Conservation (phyloP, 2,329 filamentous ascomycete genomes). For the Scolecobasidium constrictum region DNA sequence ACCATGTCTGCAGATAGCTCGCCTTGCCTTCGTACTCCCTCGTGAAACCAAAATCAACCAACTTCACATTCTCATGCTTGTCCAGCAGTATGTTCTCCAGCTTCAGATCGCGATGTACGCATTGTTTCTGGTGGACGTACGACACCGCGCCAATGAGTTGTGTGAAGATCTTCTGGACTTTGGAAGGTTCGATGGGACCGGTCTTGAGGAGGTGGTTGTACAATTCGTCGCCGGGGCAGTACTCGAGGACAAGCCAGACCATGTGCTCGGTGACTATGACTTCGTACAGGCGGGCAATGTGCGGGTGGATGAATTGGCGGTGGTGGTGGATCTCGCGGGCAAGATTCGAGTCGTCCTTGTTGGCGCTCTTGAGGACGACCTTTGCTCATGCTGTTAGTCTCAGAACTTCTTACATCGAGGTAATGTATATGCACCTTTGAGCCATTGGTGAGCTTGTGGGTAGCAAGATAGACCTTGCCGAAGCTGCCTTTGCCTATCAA, state of each 20-base stretch:
- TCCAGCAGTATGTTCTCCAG: slow-evolving; percentile 94
- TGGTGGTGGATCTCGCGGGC: slow-evolving; percentile 98
- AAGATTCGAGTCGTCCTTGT: slow-evolving; percentile 90
- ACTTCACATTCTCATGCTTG: slow-evolving; percentile 93
- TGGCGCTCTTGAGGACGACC: slow-evolving; percentile 97
- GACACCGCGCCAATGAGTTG: slow-evolving; percentile 90
- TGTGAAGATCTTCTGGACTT: slow-evolving; percentile 91
- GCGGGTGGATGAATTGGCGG: slow-evolving; percentile 92
- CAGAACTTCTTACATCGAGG: background rate
- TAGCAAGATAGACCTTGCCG: slow-evolving; percentile 92
- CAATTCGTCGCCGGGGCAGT: slow-evolving; percentile 90
- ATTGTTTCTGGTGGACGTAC: slow-evolving; percentile 90
- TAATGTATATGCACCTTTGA: slow-evolving; percentile 62
- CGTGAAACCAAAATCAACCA: slow-evolving; percentile 97
- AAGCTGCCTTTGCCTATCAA: slow-evolving; percentile 97
- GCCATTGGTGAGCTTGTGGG: slow-evolving; percentile 95
- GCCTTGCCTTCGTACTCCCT: slow-evolving; percentile 92
- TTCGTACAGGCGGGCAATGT: slow-evolving; percentile 94
- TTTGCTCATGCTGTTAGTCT: slow-evolving; percentile 31
- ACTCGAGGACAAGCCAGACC: slow-evolving; percentile 95
- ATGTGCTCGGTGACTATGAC: slow-evolving; percentile 92
- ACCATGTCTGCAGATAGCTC: slow-evolving; percentile 94
- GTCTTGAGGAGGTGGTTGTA: slow-evolving; percentile 91
- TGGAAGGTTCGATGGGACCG: slow-evolving; percentile 70
- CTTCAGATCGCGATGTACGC: slow-evolving; percentile 93